Base-by-base conservation (phyloP, 108 stramenopile species). In the Aurantiochytrium sp. region DNA sequence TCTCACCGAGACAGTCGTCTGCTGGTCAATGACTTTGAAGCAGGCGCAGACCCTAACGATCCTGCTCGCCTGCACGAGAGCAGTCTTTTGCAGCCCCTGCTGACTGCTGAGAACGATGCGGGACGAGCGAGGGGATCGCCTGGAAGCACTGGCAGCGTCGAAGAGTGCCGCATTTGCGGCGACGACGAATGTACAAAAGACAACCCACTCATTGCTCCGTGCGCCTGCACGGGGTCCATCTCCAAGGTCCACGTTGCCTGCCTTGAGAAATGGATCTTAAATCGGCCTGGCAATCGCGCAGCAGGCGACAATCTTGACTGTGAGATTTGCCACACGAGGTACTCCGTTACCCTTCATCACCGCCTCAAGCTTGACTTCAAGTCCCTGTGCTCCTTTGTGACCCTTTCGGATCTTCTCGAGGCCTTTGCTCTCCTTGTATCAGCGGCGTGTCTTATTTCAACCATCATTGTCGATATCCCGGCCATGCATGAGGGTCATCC, bases 241-340 rank as follows among this genome's bases (percentile, higher is more conserved):
- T 83, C 76, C 76, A 83, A 83, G 51, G 76, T 83, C 19, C 76
- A 83, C 51, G 76, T 83, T 12, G 76, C 44, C 16, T 83, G 76
- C 23, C 51, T 83, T 0, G 76, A 83, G n/a, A 83, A 83, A 4
- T 83, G 76, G 76, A 83, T 83, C 4, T 45, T 83, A 0, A 83
- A 83, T 83, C 76, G 76, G 43, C 76, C 76, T 6, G 76, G 76
- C 1, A 83, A 83, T 23, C 76, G 76, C 10, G 76, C 76, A 0
- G 76, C 76, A 21, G 76, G 76, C n/a, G 76, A 83, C 28, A 83
- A 83, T 35, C 28, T 83, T 8, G 76, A 83, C n/a, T 83, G 76
- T 28, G 76, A 83, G 51, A 83, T 83, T 83, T 83, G 76, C 51
- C 76, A 53, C 28, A 83, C 45, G 10, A n/a, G 76, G 76, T 83